Base-by-base conservation (phyloP, 2,329 filamentous ascomycete species). In the Lasiodiplodia sp. region DNA sequence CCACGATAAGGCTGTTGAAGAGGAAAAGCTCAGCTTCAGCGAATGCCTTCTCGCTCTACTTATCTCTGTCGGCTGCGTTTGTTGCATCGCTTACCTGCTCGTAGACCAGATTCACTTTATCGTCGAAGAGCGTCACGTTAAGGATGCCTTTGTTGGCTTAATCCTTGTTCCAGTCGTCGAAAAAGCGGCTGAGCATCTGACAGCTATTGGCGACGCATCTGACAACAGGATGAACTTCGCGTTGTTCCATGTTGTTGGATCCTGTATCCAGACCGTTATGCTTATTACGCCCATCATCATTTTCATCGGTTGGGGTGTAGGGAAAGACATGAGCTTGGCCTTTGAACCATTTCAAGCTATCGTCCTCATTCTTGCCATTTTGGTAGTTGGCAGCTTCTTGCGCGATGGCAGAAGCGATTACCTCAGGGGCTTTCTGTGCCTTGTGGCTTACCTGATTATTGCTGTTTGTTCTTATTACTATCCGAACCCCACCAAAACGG, bases 341-440 rank as follows among this genome's bases (percentile, higher is more conserved):
- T 97, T 97, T 77, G 92, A 96, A 73, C 85, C 94, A 16, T 97
- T 97, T 82, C 93, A 96, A 81, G 86, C 96, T n/a, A 87, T 91
- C 67, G 86, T 96, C 71, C 83, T 97, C 10, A 88, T 97, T 68
- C 85, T 97, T 25, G 88, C 92, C 31, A 95, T 97, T 74, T 84
- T 97, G 51, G 93, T 94, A 0, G 92, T 97, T 1, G 93, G 94
- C 1, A 92, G 93, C 70, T 97, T 97, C 80, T 81, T 97, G 66
- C 86, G 93, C 60, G 94, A 97, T 76, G 89, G 92, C 72, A 95
- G 95, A 84, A 93, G 89, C 70, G 96, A 97, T 76, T 97, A 96
- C 75, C 86, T 97, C 3, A 94, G 97, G 78, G 94, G 94, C 2
- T 87, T 89, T 23, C 85, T 97, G n/a, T 92, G 93, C 72, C 88